Base-by-base conservation (phyloP, 2,329 filamentous ascomycete genomes). In the Fusarium pseudonygamai region DNA sequence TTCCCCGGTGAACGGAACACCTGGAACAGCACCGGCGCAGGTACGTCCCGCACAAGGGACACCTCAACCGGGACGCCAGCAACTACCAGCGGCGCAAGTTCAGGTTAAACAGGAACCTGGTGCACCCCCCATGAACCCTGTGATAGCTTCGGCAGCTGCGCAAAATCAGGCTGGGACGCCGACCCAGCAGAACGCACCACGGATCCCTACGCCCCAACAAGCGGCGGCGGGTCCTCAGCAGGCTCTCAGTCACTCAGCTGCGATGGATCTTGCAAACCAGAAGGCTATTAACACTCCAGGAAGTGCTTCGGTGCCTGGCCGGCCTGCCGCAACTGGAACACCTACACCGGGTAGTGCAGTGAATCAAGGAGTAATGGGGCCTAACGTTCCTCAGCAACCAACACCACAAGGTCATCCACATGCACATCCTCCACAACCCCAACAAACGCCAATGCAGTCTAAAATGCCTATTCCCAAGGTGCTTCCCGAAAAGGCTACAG, bases 391-490 rank as follows among this genome's bases (percentile, higher is more conserved):
- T 50, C 78, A 78, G 37, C 79, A 77, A 37, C 77, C 76, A 37
- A 79, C 73, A 63, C 78, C 77, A 30, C 84, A 82, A 64, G 81
- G 82, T 6, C 85, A 87, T 64, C 78, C 83, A 8, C 87, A 88
- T 71, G 84, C 85, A 14, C 87, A 88, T 69, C 85, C 87, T 7
- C 81, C 84, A 34, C 84, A 85, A 39, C 71, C 77, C 22, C 84
- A 81, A 56, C 82, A 82, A 39, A 76, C 83, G 20, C 80, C 82
- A 22, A 78, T 87, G 80, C 83, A 89, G 47, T 81, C 84, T 50
- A 95, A 94, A 80, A 93, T 96, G 85, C 91, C 92, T 0, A 97
- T 97, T 56, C 92, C 94, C 6, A 97, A 97, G 82, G 90, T 89
- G 43, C 87, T 98, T 5, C 89, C 87, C 9, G 89, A 90, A 63